These are phyloP conservation scores for Cercospora brassicicola DNA, from an alignment of 2,329 filamentous ascomycete genomes.

Conservation along the genomic window DNA sequence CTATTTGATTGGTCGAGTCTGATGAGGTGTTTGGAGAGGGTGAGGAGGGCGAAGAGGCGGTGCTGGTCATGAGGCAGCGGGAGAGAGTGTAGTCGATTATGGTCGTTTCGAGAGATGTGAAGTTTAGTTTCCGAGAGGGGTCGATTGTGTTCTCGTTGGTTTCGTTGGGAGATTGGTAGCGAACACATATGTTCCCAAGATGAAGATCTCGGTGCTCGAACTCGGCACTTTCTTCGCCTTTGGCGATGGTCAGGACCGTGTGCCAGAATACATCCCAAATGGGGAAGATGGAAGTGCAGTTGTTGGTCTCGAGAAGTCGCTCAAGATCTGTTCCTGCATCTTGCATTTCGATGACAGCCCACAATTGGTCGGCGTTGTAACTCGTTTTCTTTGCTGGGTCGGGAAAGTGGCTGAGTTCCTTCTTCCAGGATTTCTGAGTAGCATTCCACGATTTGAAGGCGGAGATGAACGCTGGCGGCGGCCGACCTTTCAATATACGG, in stretches of 20 bases:
- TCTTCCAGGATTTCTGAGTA: conserved; percentile 42
- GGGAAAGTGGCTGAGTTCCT: conserved; percentile 52
- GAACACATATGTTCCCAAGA: conserved; percentile 65
- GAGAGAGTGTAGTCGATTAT: conserved; percentile 69
- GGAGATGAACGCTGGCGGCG: conserved; percentile 51
- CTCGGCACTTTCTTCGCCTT: conserved; percentile 59
- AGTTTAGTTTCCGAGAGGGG: conserved; percentile 46
- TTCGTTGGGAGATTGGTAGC: conserved; percentile 9
- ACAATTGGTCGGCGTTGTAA: conserved; percentile 59
- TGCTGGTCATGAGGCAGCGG: conserved; percentile 52
- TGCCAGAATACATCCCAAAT: conserved; percentile 68
- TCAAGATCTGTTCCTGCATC: conserved; percentile 62
- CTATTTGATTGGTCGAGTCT: not conserved
- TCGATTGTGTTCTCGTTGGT: conserved; percentile 25
- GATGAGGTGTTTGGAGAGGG: not conserved
- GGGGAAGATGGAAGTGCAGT: conserved; percentile 44
- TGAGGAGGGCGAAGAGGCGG: not conserved
- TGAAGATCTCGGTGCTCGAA: conserved; percentile 69
- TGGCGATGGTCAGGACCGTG: conserved; percentile 60
- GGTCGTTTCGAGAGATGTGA: conserved; percentile 60
- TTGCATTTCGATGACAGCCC: conserved; percentile 66
- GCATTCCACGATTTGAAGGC: conserved; percentile 51
- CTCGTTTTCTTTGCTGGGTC: conserved; percentile 56
- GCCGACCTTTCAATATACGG: conserved; percentile 58
- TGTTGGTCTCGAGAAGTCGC: conserved; percentile 36